Conservation (phyloP, 169 alveolate genomes). For the Plasmodium falciparum region DNA sequence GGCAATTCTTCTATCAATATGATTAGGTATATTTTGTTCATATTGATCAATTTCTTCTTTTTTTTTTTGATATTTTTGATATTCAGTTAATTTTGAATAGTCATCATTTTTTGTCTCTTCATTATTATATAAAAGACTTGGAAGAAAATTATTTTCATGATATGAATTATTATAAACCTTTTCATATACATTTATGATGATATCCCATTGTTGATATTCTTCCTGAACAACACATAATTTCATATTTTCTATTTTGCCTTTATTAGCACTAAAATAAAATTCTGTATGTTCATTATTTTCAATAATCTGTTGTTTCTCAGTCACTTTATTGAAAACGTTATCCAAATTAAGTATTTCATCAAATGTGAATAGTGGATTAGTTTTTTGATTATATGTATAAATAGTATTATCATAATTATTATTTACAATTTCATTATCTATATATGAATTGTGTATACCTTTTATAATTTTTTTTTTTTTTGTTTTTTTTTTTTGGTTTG, state of each 20-base stretch:
- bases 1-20: slow-evolving; percentile 81
- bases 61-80: not conserved
- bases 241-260: slow-evolving; percentile 82
- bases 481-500: not conserved
- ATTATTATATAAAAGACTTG: not conserved
- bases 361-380: slow-evolving; percentile 2
- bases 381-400: too few relatives aligned
- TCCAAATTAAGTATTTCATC: slow-evolving; percentile 56
- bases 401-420: not conserved
- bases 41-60: slow-evolving; percentile 8
- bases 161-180: slow-evolving; percentile 34
- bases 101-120: not conserved
- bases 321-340: slow-evolving; percentile 45
- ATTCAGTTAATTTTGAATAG: not conserved
- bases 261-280: slow-evolving; percentile 60
- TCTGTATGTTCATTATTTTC: slow-evolving; percentile 79
- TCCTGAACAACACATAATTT: slow-evolving; percentile 84
- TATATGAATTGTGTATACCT: not conserved
- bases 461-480: slow-evolving; percentile 13
- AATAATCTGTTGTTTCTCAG: slow-evolving; percentile 78
- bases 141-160: not conserved
- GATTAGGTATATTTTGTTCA: slow-evolving; percentile 1
- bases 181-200: slow-evolving; percentile 84
- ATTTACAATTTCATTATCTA: slow-evolving; percentile 7
- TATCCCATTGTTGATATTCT: slow-evolving; percentile 89